Conservation (phyloP, 192 early-diverging fungal genomes). For the Podila epigama region DNA sequence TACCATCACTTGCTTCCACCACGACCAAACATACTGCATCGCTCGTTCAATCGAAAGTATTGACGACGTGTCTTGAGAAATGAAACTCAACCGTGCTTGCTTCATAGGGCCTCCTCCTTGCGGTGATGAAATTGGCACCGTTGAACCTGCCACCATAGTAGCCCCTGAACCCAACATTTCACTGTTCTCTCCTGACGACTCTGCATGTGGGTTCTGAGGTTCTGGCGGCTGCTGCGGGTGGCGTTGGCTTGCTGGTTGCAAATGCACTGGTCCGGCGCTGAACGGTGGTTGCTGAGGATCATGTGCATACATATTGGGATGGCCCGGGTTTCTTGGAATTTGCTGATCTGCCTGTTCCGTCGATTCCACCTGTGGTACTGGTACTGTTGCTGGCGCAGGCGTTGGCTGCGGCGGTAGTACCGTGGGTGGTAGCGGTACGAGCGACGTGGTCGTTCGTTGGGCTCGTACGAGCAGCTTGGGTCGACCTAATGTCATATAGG, state of each 20-base stretch:
- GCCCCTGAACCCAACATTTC: not conserved
- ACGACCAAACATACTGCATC: not conserved
- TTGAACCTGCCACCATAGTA: not conserved
- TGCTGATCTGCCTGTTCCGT: slow-evolving; percentile 15
- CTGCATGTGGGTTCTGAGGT: slow-evolving; percentile 32
- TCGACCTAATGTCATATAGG: slow-evolving; percentile 35
- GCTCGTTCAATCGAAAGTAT: not conserved
- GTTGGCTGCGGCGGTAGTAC: not conserved
- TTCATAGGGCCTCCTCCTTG: slow-evolving; percentile 20
- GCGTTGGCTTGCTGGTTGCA: slow-evolving; percentile 20
- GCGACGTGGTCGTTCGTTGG: no score
- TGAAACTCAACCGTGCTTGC: slow-evolving; percentile 1
- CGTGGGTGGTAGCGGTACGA: not conserved
- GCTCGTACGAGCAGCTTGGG: slow-evolving; percentile 20
- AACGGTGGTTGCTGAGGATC: slow-evolving; percentile 38
- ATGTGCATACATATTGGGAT: slow-evolving; percentile 4
- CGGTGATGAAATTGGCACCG: slow-evolving; percentile 15
- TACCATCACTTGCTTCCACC: slow-evolving; percentile 30
- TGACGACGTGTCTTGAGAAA: not conserved
- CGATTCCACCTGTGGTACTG: not conserved
- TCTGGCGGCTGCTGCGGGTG: slow-evolving; percentile 45
- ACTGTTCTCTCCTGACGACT: slow-evolving; percentile 20
- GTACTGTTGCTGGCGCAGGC: not conserved
- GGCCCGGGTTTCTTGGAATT: slow-evolving; percentile 1
- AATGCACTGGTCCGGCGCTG: not conserved